Evolutionary conservation across 2,329 filamentous ascomycete species (phyloP), one percentile per base, ranked within the genome.

Genomic region (Ceratocystis lukuohia): DNA sequence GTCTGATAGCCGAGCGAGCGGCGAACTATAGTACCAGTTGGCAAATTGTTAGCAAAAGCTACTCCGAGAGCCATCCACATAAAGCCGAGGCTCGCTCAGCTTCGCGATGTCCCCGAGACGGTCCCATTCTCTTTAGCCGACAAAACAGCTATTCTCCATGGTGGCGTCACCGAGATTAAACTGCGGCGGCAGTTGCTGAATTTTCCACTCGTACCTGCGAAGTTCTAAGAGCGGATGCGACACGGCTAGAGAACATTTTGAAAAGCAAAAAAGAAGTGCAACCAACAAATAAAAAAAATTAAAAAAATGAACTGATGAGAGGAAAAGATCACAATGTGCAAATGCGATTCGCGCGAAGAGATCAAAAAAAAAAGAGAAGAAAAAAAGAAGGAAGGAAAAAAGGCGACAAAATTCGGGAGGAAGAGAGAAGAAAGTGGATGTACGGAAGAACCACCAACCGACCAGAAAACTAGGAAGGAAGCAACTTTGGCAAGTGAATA

Each of bases 1-100:
- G 77, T 79, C 82, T 82, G 74, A 80, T 74, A 69, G 78, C 75
- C 70, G 80, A 77, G 64, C 79, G 75, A 71, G 62, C 64, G 62
- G 65, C 67, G 67, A 65, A 56, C 76, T 67, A 70, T 64, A 69
- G 72, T 67, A 68, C 68, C 41, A 65, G 65, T 25, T 30, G 61
- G 22, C 28, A 28, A 45, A 25, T 45, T 3, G 57, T 64, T 65
- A 41, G 67, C 20, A 48, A 66, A 64, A 57, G 20, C 37, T 64
- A 45, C 56, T 67, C 66, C 62, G 66, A 67, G 48, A 25, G 10
- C 62, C 25, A 46, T 4, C 25, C 6, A 44, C 62, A 64, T 67
- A 62, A 69, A 66, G 59, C 66, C 66, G 65, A 68, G 67, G 68
- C 69, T 70, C 64, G 46, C 41, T 37, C 65, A 67, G 30, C 30